These are phyloP conservation scores for Nicotiana knightiana DNA, from an alignment of 257 asterid genomes.

Conservation along the genomic window DNA sequence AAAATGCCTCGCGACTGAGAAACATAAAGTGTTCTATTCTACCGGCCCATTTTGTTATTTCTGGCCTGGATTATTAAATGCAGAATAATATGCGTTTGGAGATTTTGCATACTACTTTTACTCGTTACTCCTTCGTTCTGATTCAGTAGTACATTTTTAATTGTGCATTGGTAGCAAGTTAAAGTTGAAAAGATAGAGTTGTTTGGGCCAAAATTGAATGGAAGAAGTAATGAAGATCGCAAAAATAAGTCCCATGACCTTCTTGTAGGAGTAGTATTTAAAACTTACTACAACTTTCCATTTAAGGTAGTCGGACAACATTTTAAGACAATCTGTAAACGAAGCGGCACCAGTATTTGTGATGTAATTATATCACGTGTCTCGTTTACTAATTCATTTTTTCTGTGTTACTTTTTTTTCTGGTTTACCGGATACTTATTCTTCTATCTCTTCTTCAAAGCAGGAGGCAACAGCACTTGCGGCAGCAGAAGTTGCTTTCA, in stretches of 20 bases:
- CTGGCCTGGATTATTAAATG: too few relatives aligned
- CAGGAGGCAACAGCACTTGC: constrained; percentile 44
- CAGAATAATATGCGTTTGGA: too few relatives aligned
- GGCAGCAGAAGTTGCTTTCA: constrained; percentile 45
- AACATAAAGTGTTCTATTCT: too few relatives aligned
- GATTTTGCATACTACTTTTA: too few relatives aligned
- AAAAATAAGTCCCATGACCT: background rate
- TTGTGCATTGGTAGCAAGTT: too few relatives aligned
- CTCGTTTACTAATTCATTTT: background rate
- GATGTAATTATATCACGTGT: background rate
- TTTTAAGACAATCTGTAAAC: background rate
- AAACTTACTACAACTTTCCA: background rate
- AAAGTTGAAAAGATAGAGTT: too few relatives aligned
- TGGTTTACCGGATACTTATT: background rate
- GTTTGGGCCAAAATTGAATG: background rate
- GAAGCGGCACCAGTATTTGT: too few relatives aligned
- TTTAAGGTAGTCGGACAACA: background rate
- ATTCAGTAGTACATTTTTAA: too few relatives aligned
- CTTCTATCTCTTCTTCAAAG: background rate
- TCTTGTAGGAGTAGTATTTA: background rate
- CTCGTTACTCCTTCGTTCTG: too few relatives aligned
- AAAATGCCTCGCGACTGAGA: too few relatives aligned
- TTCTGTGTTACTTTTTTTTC: background rate
- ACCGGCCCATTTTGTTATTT: too few relatives aligned
- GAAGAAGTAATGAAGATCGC: background rate